Base-by-base conservation (phyloP, 768 basidiomycete genomes). In the Trametopsis cervina region DNA sequence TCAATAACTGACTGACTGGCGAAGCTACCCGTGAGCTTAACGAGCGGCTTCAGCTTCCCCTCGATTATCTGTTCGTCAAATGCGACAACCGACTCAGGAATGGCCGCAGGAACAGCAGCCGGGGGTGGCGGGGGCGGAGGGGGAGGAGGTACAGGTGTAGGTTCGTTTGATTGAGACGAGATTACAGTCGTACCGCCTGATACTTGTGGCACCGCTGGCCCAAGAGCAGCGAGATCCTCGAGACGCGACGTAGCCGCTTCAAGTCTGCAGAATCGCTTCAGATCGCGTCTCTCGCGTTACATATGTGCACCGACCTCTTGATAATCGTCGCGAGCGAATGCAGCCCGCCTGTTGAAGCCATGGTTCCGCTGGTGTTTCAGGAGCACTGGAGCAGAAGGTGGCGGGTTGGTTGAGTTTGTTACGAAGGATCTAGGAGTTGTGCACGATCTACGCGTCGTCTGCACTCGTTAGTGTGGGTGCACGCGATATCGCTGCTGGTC, bases 211-310 rank as follows among this genome's bases (percentile, higher is more conserved):
- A 57, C 54, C 17, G 48, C 44, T 47, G 54, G 49, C 45, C 66
- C 59, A 13, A 77, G 70, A 35, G 76, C 71, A 29, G 85, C 85
- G 51, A 92, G 72, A 61, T 99, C 96, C 66, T 99, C 96, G 27
- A 99, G 79, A 26, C 96, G 81, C 38, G 88, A 89, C 4, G 91
- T 93, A 7, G 92, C 89, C 21, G 96, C 96, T 73, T 94, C 88
- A 43, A 92, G 78, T 54, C 93, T 93, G 50, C 11, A 39, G 29
- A 35, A 35, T 25, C 37, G 26, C 18, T n/a, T 40, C 18, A 47
- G 33, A 17, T 25, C 17, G 22, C 33, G 40, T 11, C 36, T 41
- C 11, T 22, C 35, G 40, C 24, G 24, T 20, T n/a, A 13, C 26
- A 20, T 15, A 21, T 2, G 24, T 27, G 35, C 22, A 47, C 59